A percentile compares a stretch with the other conserved stretches of the same genome.
phyloP scores from a whole-genome alignment of 257 asterid genomes.

The Gentiana macrophylla region DNA sequence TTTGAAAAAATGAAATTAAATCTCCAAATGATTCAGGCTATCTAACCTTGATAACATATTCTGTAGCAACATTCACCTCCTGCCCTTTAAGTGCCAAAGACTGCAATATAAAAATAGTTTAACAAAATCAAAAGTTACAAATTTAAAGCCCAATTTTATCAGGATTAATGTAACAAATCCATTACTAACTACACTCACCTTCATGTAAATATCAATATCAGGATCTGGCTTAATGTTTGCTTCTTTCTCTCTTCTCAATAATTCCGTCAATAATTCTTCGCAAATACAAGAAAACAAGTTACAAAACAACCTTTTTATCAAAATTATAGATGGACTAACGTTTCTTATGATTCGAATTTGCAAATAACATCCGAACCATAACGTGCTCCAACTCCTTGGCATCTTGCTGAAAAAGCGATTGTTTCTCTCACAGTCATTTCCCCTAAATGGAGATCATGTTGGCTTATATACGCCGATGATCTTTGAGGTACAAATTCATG shows the following conservation, averaged over 20 bases:
- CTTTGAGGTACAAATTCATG: slow-evolving; percentile 73
- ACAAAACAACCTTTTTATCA: not conserved
- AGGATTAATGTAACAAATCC: not conserved
- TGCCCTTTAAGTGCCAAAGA: slow-evolving; percentile 3
- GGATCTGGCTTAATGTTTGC: slow-evolving; percentile 82
- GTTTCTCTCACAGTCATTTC: slow-evolving; percentile 90
- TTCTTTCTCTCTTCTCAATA: slow-evolving; percentile 79
- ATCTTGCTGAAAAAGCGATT: slow-evolving; percentile 78
- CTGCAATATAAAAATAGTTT: not conserved
- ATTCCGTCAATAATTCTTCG: slow-evolving; percentile 57
- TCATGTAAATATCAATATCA: slow-evolving; percentile 81
- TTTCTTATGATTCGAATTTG: too few species aligned
- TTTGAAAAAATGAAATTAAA: too few species aligned
- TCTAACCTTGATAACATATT: slow-evolving; percentile 6
- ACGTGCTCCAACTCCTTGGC: slow-evolving; percentile 87
- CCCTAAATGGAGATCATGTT: slow-evolving; percentile 73
- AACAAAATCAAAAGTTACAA: not conserved
- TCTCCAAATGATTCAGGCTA: too few species aligned
- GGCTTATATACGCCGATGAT: slow-evolving; percentile 81
- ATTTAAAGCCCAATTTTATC: not conserved
- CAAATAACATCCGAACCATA: slow-evolving; percentile 33
- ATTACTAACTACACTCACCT: slow-evolving; percentile 26
- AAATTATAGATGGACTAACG: not conserved
- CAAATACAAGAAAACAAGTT: slow-evolving; percentile 1
- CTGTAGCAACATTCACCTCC: slow-evolving; percentile 4